Conservation (phyloP, 108 stramenopile species). For the Hondaea fermentalgiana region DNA sequence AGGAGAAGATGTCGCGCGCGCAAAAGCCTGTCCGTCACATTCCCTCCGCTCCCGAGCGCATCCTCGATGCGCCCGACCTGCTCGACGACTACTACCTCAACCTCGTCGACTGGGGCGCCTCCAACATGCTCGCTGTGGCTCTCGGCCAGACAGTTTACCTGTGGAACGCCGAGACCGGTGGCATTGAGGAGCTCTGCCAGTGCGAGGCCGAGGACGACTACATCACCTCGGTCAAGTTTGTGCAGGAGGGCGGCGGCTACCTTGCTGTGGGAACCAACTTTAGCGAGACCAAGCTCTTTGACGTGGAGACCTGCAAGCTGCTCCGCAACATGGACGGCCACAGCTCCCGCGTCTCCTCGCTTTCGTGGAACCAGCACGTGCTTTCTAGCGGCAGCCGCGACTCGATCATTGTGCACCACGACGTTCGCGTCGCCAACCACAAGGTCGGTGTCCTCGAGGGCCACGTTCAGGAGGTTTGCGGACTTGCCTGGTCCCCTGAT, state of each 20-base stretch:
- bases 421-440: conserved; percentile 83
- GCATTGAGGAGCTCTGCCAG: conserved; percentile 78
- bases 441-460: conserved; percentile 60
- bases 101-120: conserved; percentile 80
- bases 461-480: conserved; percentile 92
- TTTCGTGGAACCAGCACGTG: conserved; percentile 90
- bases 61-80: conserved; percentile 95
- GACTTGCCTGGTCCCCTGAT: conserved; percentile 89
- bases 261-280: conserved; percentile 80
- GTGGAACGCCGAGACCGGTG: conserved; percentile 91
- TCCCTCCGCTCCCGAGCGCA: conserved; percentile 83
- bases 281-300: conserved; percentile 77
- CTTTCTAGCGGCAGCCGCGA: conserved; percentile 77
- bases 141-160: conserved; percentile 91
- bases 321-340: conserved; percentile 79
- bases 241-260: conserved; percentile 62
- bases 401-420: conserved; percentile 83
- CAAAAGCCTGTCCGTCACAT: conserved; percentile 72
- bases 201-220: conserved; percentile 75
- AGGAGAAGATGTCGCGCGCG: conserved; percentile 52
- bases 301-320: conserved; percentile 53
- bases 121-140: conserved; percentile 91
- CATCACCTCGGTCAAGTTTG: conserved; percentile 91
- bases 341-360: conserved; percentile 74
- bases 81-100: conserved; percentile 98